phyloP scores from a whole-genome alignment of 352 stramenopile genomes.

The Thalassiosira tumida region DNA sequence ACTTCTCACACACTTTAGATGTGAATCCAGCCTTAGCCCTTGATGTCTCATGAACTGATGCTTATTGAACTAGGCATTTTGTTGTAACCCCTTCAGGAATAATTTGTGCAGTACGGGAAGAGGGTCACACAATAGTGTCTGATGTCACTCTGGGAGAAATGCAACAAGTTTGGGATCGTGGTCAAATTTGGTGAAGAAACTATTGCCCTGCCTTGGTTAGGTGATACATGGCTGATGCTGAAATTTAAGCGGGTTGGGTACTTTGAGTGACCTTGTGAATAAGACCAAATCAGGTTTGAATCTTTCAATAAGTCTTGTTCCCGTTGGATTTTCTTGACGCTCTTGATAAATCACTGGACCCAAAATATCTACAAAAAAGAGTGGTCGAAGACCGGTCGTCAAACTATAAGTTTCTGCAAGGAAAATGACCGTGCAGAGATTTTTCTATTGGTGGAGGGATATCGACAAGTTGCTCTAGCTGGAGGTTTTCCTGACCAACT shows the following conservation, averaged over 20 bases:
- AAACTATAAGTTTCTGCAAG: not conserved
- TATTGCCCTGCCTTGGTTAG: conserved; percentile 9
- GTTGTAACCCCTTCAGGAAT: conserved; percentile 14
- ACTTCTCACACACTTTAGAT: conserved; percentile 58
- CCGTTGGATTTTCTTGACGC: not conserved
- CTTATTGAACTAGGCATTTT: conserved; percentile 45
- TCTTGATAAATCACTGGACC: not conserved
- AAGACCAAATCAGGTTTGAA: not conserved
- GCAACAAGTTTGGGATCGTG: conserved; percentile 37
- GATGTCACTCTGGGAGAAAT: conserved; percentile 51
- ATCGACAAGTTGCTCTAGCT: not conserved
- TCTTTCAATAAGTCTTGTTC: not conserved
- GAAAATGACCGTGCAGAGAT: not conserved
- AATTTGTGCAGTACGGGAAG: not conserved
- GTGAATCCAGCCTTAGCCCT: not conserved
- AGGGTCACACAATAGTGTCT: conserved; percentile 34
- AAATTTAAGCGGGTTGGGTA: not conserved
- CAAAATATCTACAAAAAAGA: not conserved
- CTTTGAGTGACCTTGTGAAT: not conserved
- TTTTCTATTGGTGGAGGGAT: not conserved
- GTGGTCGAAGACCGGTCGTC: not conserved
- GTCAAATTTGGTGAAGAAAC: conserved; percentile 16
- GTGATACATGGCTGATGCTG: conserved; percentile 57
- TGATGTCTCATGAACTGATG: conserved; percentile 18
- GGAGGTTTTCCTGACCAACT: not conserved